Percentiles rank a stretch among this genome's conserved stretches.
Evolutionary conservation across 352 stramenopile species (phyloP).

Genomic region (Phytophthora agathidicida): DNA sequence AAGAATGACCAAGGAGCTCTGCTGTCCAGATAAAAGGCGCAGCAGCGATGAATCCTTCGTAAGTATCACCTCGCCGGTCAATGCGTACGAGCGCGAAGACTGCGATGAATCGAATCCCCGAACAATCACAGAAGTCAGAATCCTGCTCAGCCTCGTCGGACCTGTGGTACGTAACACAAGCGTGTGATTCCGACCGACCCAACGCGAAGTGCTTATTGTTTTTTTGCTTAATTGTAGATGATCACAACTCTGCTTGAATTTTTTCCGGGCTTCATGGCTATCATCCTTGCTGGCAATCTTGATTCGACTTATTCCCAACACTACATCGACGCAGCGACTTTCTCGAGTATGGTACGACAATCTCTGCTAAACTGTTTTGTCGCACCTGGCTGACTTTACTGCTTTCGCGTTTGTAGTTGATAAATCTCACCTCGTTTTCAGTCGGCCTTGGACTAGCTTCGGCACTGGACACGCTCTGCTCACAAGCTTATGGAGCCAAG

Average conservation of each 20-base stretch:
- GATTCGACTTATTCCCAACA: slow-evolving; percentile 53
- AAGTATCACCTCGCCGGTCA: not conserved
- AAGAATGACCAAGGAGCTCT: not conserved
- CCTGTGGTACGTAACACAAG: slow-evolving; percentile 32
- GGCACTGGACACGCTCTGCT: slow-evolving; percentile 82
- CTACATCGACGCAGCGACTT: slow-evolving; percentile 57
- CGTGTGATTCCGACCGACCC: not conserved
- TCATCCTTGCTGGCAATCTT: slow-evolving; percentile 66
- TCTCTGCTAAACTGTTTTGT: no score
- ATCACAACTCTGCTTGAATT: slow-evolving; percentile 53
- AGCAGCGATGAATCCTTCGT: not conserved
- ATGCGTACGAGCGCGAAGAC: not conserved
- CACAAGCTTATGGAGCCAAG: slow-evolving; percentile 65
- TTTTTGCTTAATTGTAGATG: slow-evolving; percentile 9
- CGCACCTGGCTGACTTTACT: no score
- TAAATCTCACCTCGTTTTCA: slow-evolving; percentile 65
- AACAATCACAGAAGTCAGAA: slow-evolving; percentile 31
- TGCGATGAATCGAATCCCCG: slow-evolving; percentile 15
- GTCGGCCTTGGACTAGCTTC: slow-evolving; percentile 64
- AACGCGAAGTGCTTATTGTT: not conserved
- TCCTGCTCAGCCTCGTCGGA: slow-evolving; percentile 45
- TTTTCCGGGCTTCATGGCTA: slow-evolving; percentile 40
- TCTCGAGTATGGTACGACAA: slow-evolving; percentile 53
- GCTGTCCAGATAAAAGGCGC: not conserved
- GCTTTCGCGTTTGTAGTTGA: slow-evolving; percentile 33